Evolutionary conservation across 306 rosid genomes (phyloP).

Genomic region (Comarum palustre): DNA sequence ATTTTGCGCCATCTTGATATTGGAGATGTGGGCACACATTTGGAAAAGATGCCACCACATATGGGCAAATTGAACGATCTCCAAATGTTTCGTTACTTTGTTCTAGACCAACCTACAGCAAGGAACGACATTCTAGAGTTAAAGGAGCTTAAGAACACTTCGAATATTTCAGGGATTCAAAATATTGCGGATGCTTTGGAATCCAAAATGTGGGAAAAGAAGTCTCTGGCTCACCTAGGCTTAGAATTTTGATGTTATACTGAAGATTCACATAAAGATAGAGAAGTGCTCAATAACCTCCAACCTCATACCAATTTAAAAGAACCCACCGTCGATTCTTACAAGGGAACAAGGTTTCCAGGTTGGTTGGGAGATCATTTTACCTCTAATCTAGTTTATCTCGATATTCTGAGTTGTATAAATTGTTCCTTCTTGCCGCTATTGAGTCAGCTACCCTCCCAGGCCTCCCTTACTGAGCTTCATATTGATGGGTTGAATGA

Average conservation of each 20-base stretch:
- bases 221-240: constrained; percentile 3
- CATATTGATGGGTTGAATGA: not conserved
- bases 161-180: constrained; percentile 3
- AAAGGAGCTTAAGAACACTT: constrained; percentile 10
- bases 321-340: not conserved
- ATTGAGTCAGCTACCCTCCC: constrained; percentile 16
- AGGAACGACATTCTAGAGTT: not conserved
- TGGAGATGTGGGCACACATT: not conserved
- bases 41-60: constrained; percentile 2
- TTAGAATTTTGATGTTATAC: constrained; percentile 7
- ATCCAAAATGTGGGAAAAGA: constrained; percentile 11
- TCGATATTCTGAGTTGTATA: not conserved
- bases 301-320: constrained; percentile 21
- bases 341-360: constrained; percentile 19
- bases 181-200: not conserved
- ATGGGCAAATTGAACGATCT: constrained; percentile 12
- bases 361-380: constrained; percentile 19
- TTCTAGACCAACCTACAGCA: not conserved
- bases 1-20: not conserved
- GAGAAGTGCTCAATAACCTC: not conserved
- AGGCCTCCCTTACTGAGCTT: constrained; percentile 7
- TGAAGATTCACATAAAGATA: not conserved
- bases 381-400: not conserved
- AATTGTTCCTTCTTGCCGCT: constrained; percentile 1
- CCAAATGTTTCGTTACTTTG: not conserved